Evolutionary conservation across 1,284 basidiomycete species (phyloP).

Genomic region (Trametes pubescens): DNA sequence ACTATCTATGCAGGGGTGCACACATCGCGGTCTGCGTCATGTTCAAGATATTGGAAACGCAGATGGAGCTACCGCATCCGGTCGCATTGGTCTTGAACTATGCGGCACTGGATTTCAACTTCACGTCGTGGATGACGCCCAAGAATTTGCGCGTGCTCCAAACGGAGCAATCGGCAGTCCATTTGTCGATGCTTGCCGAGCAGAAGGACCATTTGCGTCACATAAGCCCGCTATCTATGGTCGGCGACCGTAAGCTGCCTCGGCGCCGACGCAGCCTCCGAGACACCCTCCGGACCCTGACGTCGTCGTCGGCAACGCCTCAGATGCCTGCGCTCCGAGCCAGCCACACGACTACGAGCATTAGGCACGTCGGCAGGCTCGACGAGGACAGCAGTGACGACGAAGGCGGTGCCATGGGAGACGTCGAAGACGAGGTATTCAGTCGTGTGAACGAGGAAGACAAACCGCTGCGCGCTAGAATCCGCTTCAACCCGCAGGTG

Average conservation of each 20-base stretch:
- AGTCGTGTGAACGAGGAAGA: conserved; percentile 63
- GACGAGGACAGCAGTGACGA: conserved; percentile 22
- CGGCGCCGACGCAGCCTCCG: conserved; percentile 62
- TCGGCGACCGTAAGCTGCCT: conserved; percentile 66
- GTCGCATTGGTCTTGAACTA: conserved; percentile 86
- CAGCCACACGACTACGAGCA: conserved; percentile 28
- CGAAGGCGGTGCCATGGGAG: conserved; percentile 50
- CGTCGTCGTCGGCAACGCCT: conserved; percentile 37
- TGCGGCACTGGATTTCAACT: conserved; percentile 93
- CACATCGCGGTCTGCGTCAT: conserved; percentile 86
- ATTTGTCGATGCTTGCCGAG: conserved; percentile 72
- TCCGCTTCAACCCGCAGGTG: conserved; percentile 51
- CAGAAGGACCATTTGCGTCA: conserved; percentile 91
- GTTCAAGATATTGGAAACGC: conserved; percentile 81
- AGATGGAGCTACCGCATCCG: conserved; percentile 66
- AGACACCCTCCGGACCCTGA: conserved; percentile 47
- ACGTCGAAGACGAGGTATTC: conserved; percentile 56
- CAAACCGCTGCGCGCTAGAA: conserved; percentile 66
- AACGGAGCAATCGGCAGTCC: conserved; percentile 82
- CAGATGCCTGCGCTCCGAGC: conserved; percentile 32
- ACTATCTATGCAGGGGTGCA: conserved; percentile 68
- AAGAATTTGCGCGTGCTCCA: conserved; percentile 85
- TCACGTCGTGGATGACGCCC: conserved; percentile 97
- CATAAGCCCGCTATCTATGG: conserved; percentile 88
- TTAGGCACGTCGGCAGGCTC: conserved; percentile 17